phyloP scores from a whole-genome alignment of 805 yeast genomes.

The Huiozyma naganishii region DNA sequence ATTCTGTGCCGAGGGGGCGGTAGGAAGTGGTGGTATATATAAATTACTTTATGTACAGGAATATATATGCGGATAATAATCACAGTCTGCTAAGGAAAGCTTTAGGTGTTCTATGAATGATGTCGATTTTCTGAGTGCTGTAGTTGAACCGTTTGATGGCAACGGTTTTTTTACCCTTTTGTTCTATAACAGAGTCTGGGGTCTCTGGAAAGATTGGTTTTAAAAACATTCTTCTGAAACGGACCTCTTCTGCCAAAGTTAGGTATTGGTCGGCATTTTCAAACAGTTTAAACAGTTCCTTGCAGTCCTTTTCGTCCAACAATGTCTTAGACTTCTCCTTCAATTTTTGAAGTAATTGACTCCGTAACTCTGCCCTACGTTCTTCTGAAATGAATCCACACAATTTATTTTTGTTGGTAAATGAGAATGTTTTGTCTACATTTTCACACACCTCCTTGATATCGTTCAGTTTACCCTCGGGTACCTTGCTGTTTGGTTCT shows the following conservation, averaged over 20 bases:
- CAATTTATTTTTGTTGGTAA: constrained; percentile 20
- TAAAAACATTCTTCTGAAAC: constrained; percentile 40
- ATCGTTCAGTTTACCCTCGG: constrained; percentile 11
- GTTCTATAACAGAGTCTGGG: constrained; percentile 29
- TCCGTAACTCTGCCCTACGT: constrained; percentile 22
- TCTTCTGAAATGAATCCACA: constrained; percentile 19
- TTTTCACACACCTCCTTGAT: constrained; percentile 7
- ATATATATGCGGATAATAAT: too few species aligned
- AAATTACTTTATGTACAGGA: background rate
- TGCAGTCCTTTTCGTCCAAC: constrained; percentile 22
- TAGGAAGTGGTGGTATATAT: background rate
- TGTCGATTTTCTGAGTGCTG: constrained; percentile 39
- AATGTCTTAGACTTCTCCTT: constrained; percentile 8
- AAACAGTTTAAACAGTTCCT: constrained; percentile 35
- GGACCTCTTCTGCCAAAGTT: constrained; percentile 23
- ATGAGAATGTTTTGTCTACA: constrained; percentile 15
- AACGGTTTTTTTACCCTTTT: constrained; percentile 39
- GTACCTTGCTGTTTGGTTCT: constrained; percentile 25
- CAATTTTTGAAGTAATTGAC: constrained; percentile 17
- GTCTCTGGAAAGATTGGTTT: constrained; percentile 47
- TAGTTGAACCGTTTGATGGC: constrained; percentile 50
- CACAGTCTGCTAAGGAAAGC: background rate
- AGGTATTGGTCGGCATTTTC: constrained; percentile 23
- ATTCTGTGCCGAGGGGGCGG: background rate
- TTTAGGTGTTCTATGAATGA: constrained; percentile 27